Evolutionary conservation across 176 grass and related monocot genomes (phyloP).

Genomic region (Oryza rufipogon): DNA sequence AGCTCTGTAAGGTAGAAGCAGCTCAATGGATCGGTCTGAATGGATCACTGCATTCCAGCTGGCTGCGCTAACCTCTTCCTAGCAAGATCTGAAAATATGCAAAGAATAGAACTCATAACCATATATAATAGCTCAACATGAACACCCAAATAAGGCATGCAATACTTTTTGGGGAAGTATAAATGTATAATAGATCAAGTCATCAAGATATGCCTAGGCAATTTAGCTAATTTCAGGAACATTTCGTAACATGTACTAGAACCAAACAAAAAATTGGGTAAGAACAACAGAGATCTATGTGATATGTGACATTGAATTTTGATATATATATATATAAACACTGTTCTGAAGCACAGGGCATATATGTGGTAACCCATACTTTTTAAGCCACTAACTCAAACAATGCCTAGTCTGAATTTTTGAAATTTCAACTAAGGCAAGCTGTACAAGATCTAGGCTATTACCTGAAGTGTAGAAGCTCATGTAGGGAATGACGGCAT

Average conservation of each 20-base stretch:
- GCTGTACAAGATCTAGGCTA: background rate
- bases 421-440: background rate
- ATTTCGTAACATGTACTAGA: background rate
- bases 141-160: background rate
- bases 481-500: background rate
- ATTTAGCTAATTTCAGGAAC: background rate
- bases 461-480: constrained; percentile 36
- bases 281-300: background rate
- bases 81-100: constrained; percentile 32
- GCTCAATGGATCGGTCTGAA: too few relatives aligned
- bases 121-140: background rate
- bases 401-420: background rate
- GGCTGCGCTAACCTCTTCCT: background rate
- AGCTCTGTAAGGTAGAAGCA: background rate
- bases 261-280: background rate
- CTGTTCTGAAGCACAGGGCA: background rate
- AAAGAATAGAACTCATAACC: constrained; percentile 4
- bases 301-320: background rate
- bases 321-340: background rate
- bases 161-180: background rate
- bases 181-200: too few relatives aligned
- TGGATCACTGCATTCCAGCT: background rate
- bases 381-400: background rate
- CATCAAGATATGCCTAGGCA: background rate
- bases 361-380: background rate